A percentile compares a stretch with the other conserved stretches of the same genome.
Conservation (phyloP, 2,329 filamentous ascomycete genomes). For the Furcasterigmium furcatum region DNA sequence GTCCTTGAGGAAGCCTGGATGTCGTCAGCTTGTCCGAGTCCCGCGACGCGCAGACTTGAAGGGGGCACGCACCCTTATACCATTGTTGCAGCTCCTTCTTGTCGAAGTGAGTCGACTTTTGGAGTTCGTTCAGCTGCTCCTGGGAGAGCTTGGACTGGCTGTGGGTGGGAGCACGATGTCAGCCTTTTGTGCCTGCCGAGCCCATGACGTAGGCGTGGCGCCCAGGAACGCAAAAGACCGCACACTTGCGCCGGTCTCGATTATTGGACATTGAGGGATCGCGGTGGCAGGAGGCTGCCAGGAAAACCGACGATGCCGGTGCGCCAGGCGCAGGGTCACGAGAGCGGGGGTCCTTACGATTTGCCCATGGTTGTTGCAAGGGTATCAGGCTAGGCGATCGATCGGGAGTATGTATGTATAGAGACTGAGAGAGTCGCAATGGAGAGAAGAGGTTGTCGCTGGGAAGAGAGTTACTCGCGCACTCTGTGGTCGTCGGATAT, state of each 20-base stretch:
- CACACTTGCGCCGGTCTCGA: too few relatives aligned
- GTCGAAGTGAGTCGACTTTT: constrained; percentile 97
- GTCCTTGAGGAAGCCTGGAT: constrained; percentile 92
- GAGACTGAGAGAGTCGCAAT: too few relatives aligned
- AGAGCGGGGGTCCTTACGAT: constrained; percentile 33
- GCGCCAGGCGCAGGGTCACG: not conserved
- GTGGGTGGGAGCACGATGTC: constrained; percentile 13
- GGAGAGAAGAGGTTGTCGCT: not conserved
- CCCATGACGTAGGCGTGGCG: constrained; percentile 3
- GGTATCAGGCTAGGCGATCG: not conserved
- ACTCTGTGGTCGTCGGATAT: not conserved
- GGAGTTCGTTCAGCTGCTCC: constrained; percentile 90
- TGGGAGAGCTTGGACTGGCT: constrained; percentile 99
- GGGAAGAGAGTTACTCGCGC: not conserved
- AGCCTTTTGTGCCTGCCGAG: too few relatives aligned
- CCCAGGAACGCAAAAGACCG: too few relatives aligned
- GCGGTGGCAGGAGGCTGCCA: not conserved
- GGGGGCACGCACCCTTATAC: constrained; percentile 97
- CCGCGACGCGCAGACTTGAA: constrained; percentile 4
- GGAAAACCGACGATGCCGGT: not conserved
- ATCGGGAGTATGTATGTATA: too few relatives aligned
- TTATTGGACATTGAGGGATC: not conserved
- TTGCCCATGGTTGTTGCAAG: constrained; percentile 37
- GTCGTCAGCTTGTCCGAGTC: not conserved
- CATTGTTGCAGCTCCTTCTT: constrained; percentile 99